Base-by-base conservation (phyloP, 2,329 filamentous ascomycete species). In the Penicillium oxalicum region DNA sequence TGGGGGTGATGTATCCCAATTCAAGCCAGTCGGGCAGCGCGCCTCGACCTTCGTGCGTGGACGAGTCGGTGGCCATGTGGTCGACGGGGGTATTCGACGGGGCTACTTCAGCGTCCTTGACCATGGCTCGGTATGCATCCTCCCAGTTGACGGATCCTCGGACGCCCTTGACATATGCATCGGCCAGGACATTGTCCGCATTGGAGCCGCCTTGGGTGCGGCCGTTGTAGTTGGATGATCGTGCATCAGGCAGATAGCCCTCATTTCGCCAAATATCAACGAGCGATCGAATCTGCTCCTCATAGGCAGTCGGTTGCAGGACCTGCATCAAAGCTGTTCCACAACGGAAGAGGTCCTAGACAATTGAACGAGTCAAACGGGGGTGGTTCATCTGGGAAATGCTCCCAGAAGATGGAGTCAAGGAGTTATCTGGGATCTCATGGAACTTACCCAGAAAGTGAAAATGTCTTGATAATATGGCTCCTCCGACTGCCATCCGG, bases 391-490 rank as follows among this genome's bases (percentile, higher is more conserved):
- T 18, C 18, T 18, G 18, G 18, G 2, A 18, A 18, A 18, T 18
- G 18, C 18, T 18, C 18, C 18, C 18, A 18, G 18, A 18, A 18
- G 18, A 18, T 18, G 2, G 18, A 18, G 18, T 18, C 18, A 18
- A 2, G 18, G 18, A 18, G 18, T 18, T 2, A 18, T 18, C 18
- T 18, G 18, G 18, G 3, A 28, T 5, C 28, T 32, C n/a, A 9
- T 33, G 8, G 9, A 4, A 46, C 57, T 25, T 55, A 66, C 64
- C 84, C 85, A 88, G 24, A 84, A 76, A 0, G 84, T 87, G 59
- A 86, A 87, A 12, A 84, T 79, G 50, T 88, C 84, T 50, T 86
- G 81, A 58, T 85, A 88, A 59, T 86, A 87, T 1, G 84, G 84
- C 62, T 88, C 84, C 0, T 61, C 57, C 1, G 80, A 83, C 1